A percentile compares a stretch with the other conserved stretches of the same genome.
phyloP scores from a whole-genome alignment of 495 filamentous ascomycete genomes.

The Mytilinidion resinicola region DNA sequence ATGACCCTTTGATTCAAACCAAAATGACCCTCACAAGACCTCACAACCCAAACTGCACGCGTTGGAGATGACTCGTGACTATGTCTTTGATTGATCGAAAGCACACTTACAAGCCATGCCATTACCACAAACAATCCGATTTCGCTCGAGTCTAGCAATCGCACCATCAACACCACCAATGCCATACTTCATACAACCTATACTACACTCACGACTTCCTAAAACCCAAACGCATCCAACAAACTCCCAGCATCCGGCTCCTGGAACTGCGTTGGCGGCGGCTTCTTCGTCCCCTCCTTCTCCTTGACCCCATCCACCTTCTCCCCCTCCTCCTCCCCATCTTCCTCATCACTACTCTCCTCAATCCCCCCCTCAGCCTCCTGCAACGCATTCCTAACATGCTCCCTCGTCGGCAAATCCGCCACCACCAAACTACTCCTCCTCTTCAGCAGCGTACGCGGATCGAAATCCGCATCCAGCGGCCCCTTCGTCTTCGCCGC shows the following conservation, averaged over 20 bases:
- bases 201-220: background rate
- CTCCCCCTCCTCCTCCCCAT: slow-evolving; percentile 18
- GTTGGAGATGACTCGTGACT: too few species aligned
- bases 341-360: slow-evolving; percentile 22
- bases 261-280: slow-evolving; percentile 74
- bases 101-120: too few species aligned
- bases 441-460: slow-evolving; percentile 60
- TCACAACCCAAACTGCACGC: too few species aligned
- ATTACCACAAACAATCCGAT: too few species aligned
- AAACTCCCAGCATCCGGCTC: slow-evolving; percentile 77
- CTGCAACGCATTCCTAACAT: slow-evolving; percentile 1
- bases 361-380: slow-evolving; percentile 10
- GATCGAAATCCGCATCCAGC: slow-evolving; percentile 41
- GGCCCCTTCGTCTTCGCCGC: too few species aligned
- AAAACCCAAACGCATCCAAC: slow-evolving; percentile 41
- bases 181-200: too few species aligned
- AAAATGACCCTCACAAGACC: too few species aligned
- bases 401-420: slow-evolving; percentile 53
- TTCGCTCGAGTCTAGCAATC: too few species aligned
- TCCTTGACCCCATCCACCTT: slow-evolving; percentile 28
- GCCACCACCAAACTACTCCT: slow-evolving; percentile 74
- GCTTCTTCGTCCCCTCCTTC: slow-evolving; percentile 43
- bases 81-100: too few species aligned
- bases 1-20: too few species aligned
- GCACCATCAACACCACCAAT: too few species aligned